phyloP scores from a whole-genome alignment of 495 filamentous ascomycete genomes.

The Hypoxylon fragiforme region DNA sequence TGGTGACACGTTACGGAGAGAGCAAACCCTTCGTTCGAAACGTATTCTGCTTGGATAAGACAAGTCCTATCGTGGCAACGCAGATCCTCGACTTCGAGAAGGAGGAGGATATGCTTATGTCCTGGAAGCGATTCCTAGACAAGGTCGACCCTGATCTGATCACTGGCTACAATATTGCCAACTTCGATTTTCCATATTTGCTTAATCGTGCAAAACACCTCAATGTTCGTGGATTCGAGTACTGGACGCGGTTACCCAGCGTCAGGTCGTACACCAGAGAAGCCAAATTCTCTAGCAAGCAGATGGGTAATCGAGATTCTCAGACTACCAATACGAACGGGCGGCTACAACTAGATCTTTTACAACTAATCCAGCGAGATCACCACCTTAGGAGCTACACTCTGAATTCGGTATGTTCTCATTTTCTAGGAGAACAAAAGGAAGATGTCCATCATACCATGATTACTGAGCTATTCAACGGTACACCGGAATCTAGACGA shows the following conservation, averaged over 20 bases:
- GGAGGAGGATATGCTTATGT: conserved; percentile 83
- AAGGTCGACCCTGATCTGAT: conserved; percentile 96
- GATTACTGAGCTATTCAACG: conserved; percentile 97
- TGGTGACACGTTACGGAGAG: conserved; percentile 96
- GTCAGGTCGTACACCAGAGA: conserved; percentile 69
- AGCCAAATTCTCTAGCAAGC: conserved; percentile 92
- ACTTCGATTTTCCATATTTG: conserved; percentile 98
- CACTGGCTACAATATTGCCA: conserved; percentile 97
- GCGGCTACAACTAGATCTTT: conserved; percentile 86
- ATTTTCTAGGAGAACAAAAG: conserved; percentile 97
- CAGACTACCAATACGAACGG: conserved; percentile 94
- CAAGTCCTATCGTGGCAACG: conserved; percentile 91
- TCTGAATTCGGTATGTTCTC: conserved; percentile 93
- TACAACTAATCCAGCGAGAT: conserved; percentile 92
- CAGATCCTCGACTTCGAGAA: conserved; percentile 80
- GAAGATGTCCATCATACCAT: conserved; percentile 99
- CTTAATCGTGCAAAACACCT: conserved; percentile 86
- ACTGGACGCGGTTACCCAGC: conserved; percentile 75
- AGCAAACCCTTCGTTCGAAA: conserved; percentile 94
- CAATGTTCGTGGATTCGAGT: conserved; percentile 74
- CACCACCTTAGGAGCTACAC: conserved; percentile 96
- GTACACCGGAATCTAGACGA: conserved; percentile 86
- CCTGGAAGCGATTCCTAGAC: conserved; percentile 86
- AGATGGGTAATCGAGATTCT: conserved; percentile 96
- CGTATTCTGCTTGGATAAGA: conserved; percentile 90